Evolutionary conservation across 2,329 filamentous ascomycete genomes (phyloP).

Genomic region (Verticillium klebahnii): DNA sequence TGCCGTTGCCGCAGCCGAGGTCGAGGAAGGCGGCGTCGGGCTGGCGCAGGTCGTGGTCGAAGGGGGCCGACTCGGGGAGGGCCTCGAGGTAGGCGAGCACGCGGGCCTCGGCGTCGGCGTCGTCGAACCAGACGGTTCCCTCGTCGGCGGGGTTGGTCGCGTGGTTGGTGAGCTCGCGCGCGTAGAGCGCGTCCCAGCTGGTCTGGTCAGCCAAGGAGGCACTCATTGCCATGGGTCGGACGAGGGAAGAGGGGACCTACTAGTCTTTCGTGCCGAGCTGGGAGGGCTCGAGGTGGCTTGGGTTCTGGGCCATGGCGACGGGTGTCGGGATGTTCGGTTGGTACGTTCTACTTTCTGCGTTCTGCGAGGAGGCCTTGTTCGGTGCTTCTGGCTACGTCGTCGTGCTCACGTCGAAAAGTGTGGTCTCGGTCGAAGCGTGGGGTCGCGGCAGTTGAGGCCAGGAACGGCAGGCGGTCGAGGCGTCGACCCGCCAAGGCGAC

Average conservation of each 20-base stretch:
- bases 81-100: slow-evolving; percentile 63
- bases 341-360: neutral
- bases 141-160: slow-evolving; percentile 68
- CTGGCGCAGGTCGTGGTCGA: slow-evolving; percentile 11
- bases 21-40: slow-evolving; percentile 64
- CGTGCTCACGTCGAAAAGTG: neutral
- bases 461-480: neutral
- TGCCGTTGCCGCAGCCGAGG: slow-evolving; percentile 90
- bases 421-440: neutral
- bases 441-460: neutral
- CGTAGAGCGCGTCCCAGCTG: slow-evolving; percentile 76
- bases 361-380: too few relatives aligned
- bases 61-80: slow-evolving; percentile 11
- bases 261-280: slow-evolving; percentile 86
- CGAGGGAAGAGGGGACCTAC: slow-evolving; percentile 39
- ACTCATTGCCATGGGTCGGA: too few relatives aligned
- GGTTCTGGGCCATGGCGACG: slow-evolving; percentile 28
- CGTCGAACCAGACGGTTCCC: slow-evolving; percentile 95
- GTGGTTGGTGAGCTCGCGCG: slow-evolving; percentile 67
- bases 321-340: neutral
- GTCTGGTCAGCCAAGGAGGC: slow-evolving; percentile 2
- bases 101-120: slow-evolving; percentile 81
- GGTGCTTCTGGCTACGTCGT: neutral
- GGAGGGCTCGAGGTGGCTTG: slow-evolving; percentile 69
- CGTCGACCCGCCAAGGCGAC: neutral